A percentile compares a stretch with the other conserved stretches of the same genome.
phyloP scores from a whole-genome alignment of 176 grass and related monocot species.

The Aegilops speltoides region DNA sequence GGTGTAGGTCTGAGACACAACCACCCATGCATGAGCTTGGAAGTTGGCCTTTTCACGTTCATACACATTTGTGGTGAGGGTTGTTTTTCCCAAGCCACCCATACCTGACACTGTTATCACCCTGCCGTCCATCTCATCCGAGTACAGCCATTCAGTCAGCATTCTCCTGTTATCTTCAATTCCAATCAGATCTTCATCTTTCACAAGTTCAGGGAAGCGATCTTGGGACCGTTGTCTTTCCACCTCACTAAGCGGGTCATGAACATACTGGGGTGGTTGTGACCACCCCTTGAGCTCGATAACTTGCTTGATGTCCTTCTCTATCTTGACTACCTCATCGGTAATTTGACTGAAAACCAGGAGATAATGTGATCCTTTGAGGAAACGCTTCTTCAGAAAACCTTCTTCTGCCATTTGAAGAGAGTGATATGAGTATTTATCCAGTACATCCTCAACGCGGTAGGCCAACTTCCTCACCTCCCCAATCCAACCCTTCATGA shows the following conservation, averaged over 20 bases:
- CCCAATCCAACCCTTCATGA: conserved; percentile 12
- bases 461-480: conserved; percentile 13
- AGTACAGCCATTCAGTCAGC: conserved; percentile 19
- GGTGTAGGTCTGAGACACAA: conserved; percentile 20
- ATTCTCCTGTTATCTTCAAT: conserved; percentile 11
- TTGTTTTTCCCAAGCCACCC: conserved; percentile 28
- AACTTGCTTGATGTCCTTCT: not conserved
- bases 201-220: conserved; percentile 4
- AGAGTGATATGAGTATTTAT: conserved; percentile 24
- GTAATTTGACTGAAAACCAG: not conserved
- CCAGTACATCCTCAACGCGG: conserved; percentile 31
- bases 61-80: conserved; percentile 22
- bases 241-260: not conserved
- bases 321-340: not conserved
- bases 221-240: conserved; percentile 8
- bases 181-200: conserved; percentile 25
- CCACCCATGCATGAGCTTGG: not conserved
- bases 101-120: conserved; percentile 14
- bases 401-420: conserved; percentile 22
- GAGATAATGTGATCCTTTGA: conserved; percentile 17
- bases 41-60: conserved; percentile 26
- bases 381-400: conserved; percentile 3
- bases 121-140: not conserved
- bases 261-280: not conserved
- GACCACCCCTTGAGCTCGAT: not conserved